Conservation (phyloP, 2,329 filamentous ascomycete genomes). For the Diaporthe ilicicola region DNA sequence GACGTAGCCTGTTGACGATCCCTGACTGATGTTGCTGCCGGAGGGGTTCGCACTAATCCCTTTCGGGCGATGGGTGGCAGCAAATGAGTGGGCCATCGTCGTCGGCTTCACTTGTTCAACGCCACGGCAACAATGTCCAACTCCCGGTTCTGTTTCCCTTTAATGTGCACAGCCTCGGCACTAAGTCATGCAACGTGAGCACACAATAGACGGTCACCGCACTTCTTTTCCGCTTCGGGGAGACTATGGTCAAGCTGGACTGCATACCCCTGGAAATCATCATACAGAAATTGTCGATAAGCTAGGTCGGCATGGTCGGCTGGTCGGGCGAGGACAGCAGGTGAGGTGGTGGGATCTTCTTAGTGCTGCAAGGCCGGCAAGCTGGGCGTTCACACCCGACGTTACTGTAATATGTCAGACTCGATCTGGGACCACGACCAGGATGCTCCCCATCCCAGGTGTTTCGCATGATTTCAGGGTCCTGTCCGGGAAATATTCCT, state of each 20-base stretch:
- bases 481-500: background rate
- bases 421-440: background rate
- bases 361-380: no score
- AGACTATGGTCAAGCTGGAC: background rate
- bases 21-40: background rate
- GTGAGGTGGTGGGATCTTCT: no score
- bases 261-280: no score
- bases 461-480: background rate
- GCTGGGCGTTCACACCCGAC: no score
- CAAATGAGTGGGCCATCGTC: background rate
- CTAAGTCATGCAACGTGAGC: background rate
- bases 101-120: background rate
- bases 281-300: no score
- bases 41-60: background rate
- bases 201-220: background rate
- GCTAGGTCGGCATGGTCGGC: no score
- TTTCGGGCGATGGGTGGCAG: background rate
- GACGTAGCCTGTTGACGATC: constrained; percentile 14
- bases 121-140: background rate
- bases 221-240: background rate
- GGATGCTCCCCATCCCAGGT: background rate
- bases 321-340: no score
- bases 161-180: constrained; percentile 7
- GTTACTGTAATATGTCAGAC: background rate
- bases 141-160: background rate